These are phyloP conservation scores for Castanopsis chinensis DNA, from an alignment of 306 rosid genomes.

Conservation along the genomic window DNA sequence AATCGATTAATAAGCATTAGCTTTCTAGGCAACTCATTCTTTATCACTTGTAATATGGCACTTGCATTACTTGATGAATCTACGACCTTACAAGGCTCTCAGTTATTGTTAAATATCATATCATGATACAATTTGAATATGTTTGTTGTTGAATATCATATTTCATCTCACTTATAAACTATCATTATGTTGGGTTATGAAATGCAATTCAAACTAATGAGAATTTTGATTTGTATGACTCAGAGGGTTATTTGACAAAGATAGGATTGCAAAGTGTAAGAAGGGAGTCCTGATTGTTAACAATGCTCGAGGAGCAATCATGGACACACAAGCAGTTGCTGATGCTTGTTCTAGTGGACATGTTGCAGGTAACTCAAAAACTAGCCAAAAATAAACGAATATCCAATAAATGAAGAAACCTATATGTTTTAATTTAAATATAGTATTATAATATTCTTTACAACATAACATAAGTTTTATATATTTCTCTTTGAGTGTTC, in stretches of 20 bases:
- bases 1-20: too few relatives aligned
- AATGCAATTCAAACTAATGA: neutral
- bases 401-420: neutral
- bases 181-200: neutral
- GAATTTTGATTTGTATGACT: slow-evolving; percentile 20
- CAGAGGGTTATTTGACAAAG: slow-evolving; percentile 83
- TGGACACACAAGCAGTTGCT: slow-evolving; percentile 87
- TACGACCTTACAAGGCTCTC: neutral
- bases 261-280: slow-evolving; percentile 72
- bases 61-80: neutral
- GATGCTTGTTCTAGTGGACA: slow-evolving; percentile 91
- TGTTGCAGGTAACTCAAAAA: slow-evolving; percentile 60
- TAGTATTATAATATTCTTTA: neutral
- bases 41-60: neutral
- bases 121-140: neutral
- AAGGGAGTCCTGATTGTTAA: slow-evolving; percentile 84
- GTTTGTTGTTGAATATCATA: neutral
- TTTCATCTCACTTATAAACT: neutral
- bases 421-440: neutral
- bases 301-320: slow-evolving; percentile 94
- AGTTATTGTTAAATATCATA: neutral
- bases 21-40: neutral
- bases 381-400: neutral
- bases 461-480: neutral
- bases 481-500: too few relatives aligned